phyloP scores from a whole-genome alignment of 306 rosid species.

The Vigna mungo region DNA sequence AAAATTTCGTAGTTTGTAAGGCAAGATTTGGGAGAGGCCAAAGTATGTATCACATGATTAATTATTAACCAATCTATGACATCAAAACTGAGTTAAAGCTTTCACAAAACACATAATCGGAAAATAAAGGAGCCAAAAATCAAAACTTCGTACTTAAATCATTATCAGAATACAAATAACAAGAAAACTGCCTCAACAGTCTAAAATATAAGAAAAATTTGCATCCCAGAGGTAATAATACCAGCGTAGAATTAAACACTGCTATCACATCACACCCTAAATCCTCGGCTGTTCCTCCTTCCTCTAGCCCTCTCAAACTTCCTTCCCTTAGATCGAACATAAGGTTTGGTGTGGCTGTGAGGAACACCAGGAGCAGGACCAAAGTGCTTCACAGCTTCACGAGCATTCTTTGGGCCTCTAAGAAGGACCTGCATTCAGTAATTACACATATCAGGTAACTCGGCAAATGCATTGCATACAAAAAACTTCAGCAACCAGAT shows the following conservation, averaged over 20 bases:
- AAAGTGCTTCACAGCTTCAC: slow-evolving; percentile 90
- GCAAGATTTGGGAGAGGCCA: no score
- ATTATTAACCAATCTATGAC: background rate
- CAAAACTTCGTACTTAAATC: slow-evolving; percentile 32
- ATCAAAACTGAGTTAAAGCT: slow-evolving; percentile 21
- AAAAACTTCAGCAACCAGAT: background rate
- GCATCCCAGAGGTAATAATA: slow-evolving; percentile 41
- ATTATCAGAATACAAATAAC: slow-evolving; percentile 28
- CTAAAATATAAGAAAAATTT: slow-evolving; percentile 39
- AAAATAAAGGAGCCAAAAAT: slow-evolving; percentile 6
- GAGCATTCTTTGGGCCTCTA: slow-evolving; percentile 82
- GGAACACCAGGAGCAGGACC: slow-evolving; percentile 96
- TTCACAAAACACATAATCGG: slow-evolving; percentile 12
- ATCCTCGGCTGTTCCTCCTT: slow-evolving; percentile 79
- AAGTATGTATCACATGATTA: background rate
- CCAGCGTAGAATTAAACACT: slow-evolving; percentile 31
- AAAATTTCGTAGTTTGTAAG: no score
- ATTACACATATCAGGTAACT: background rate
- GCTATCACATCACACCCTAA: slow-evolving; percentile 59
- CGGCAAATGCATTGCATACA: background rate
- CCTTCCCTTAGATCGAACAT: slow-evolving; percentile 79
- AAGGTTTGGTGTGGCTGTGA: slow-evolving; percentile 83
- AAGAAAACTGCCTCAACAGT: slow-evolving; percentile 27
- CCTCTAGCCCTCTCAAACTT: slow-evolving; percentile 89
- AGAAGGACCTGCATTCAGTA: slow-evolving; percentile 67